phyloP scores from a whole-genome alignment of 2,329 filamentous ascomycete genomes.

The Colletotrichum sp. region DNA sequence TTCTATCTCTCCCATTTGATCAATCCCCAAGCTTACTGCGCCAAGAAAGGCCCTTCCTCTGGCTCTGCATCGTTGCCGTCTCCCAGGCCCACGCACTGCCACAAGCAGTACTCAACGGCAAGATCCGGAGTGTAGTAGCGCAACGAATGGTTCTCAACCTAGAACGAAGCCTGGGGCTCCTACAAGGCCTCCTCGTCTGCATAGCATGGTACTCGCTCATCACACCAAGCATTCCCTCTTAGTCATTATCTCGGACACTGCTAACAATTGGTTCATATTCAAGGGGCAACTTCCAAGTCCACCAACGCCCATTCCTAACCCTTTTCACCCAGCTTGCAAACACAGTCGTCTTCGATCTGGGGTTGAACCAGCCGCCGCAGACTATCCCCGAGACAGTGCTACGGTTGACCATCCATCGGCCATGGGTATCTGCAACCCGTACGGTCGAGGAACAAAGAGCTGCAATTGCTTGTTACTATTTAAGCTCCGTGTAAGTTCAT shows the following conservation, averaged over 20 bases:
- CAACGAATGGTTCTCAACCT: not conserved
- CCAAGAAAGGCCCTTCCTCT: not conserved
- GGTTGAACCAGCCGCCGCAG: not conserved
- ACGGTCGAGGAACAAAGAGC: not conserved
- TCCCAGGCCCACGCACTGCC: not conserved
- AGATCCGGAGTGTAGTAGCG: not conserved
- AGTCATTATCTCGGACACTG: not conserved
- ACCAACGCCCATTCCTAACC: not conserved
- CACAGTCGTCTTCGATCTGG: not conserved
- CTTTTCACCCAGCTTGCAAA: not conserved
- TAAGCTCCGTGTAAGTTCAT: not conserved
- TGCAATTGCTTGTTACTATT: not conserved
- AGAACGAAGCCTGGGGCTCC: not conserved
- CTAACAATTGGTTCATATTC: accelerated
- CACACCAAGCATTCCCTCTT: not conserved
- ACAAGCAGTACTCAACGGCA: not conserved
- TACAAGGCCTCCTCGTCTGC: not conserved
- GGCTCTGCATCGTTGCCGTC: not conserved
- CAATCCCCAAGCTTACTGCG: not conserved
- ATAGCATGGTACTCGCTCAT: not conserved
- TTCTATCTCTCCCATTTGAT: not conserved
- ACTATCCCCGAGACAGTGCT: not conserved
- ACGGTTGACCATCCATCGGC: not conserved
- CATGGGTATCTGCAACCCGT: accelerated
- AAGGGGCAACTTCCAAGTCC: not conserved